A percentile compares a stretch with the other conserved stretches of the same genome.
Evolutionary conservation across 768 basidiomycete species (phyloP).

Genomic region (Hypsizygus marmoreus): DNA sequence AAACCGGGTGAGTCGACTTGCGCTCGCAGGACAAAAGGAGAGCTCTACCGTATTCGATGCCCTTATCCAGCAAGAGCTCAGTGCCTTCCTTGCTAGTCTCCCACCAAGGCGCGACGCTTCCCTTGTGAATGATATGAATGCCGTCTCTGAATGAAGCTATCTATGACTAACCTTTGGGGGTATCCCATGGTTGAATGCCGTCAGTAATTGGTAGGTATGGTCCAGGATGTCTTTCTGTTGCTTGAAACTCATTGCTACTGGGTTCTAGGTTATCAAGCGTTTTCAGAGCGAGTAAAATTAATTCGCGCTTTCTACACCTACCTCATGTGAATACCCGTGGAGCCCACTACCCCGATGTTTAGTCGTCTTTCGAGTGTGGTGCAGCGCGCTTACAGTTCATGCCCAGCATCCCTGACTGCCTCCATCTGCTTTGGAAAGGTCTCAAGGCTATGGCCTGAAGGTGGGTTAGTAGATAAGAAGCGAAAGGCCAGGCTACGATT

Average conservation of each 20-base stretch:
- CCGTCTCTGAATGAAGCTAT: background rate
- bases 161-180: conserved; percentile 43
- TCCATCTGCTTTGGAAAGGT: conserved; percentile 75
- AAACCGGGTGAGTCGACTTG: background rate
- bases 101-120: conserved; percentile 80
- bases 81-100: conserved; percentile 71
- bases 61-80: conserved; percentile 64
- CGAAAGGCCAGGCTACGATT: background rate
- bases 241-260: conserved; percentile 54
- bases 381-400: conserved; percentile 62
- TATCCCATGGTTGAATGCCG: conserved; percentile 61
- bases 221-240: conserved; percentile 76
- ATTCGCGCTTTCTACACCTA: conserved; percentile 13
- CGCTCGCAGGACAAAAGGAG: background rate
- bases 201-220: conserved; percentile 63
- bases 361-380: background rate
- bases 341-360: conserved; percentile 46
- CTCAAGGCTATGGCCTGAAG: conserved; percentile 66
- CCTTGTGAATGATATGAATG: conserved; percentile 24
- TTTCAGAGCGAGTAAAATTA: background rate
- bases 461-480: background rate
- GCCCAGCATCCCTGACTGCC: conserved; percentile 69
- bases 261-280: conserved; percentile 46
- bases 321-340: conserved; percentile 75
- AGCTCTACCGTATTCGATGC: conserved; percentile 67